These are phyloP conservation scores for Rosa lucieae DNA, from an alignment of 306 rosid genomes.

Conservation along the genomic window DNA sequence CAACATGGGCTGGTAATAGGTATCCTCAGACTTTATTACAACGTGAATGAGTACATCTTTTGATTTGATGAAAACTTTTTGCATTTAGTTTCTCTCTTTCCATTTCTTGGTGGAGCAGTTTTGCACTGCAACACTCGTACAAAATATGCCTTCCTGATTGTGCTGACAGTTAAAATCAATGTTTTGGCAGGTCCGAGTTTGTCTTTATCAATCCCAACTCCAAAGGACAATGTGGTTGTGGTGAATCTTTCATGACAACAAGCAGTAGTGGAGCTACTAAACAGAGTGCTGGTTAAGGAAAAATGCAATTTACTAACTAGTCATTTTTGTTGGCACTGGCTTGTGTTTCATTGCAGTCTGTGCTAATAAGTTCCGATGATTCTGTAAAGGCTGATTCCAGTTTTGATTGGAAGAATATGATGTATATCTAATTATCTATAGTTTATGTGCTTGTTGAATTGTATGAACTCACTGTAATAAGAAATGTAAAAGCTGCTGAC, in stretches of 20 bases:
- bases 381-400: slow-evolving; percentile 24
- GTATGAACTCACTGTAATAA: neutral
- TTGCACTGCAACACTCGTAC: neutral
- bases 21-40: neutral
- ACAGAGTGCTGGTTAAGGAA: slow-evolving; percentile 37
- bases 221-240: slow-evolving; percentile 96
- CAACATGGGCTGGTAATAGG: no score
- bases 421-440: slow-evolving; percentile 9
- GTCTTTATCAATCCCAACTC: slow-evolving; percentile 90
- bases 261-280: slow-evolving; percentile 44
- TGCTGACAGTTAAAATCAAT: neutral
- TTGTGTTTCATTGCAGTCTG: neutral
- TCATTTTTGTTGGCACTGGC: slow-evolving; percentile 17
- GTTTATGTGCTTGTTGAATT: neutral
- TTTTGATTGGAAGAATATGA: slow-evolving; percentile 13
- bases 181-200: slow-evolving; percentile 70
- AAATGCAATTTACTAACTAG: slow-evolving; percentile 5
- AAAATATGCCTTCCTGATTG: neutral
- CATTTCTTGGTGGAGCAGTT: neutral
- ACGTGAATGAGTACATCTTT: neutral
- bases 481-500: no score
- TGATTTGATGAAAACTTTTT: neutral
- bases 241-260: slow-evolving; percentile 86
- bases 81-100: neutral
- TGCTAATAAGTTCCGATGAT: slow-evolving; percentile 17